phyloP scores from a whole-genome alignment of 768 basidiomycete genomes.

The Termitomyces sp. region DNA sequence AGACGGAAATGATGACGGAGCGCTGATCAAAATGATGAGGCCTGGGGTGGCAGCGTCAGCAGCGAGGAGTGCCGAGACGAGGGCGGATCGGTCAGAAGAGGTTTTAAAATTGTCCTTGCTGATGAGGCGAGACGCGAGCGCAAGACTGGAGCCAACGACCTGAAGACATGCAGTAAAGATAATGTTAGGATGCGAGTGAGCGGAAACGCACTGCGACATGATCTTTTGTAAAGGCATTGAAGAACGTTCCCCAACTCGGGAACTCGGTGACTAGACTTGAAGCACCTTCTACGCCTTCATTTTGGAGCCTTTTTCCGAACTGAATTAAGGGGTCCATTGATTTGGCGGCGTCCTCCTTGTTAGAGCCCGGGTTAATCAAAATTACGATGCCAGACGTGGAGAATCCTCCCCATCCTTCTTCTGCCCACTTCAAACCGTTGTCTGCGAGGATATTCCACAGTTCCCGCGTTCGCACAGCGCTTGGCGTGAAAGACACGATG shows the following conservation, averaged over 20 bases:
- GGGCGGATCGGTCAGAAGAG: slow-evolving; percentile 17
- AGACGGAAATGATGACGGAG: slow-evolving; percentile 29
- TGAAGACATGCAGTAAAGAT: slow-evolving; percentile 12
- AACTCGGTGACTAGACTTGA: slow-evolving; percentile 30
- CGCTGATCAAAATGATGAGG: slow-evolving; percentile 34
- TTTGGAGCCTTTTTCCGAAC: slow-evolving; percentile 24
- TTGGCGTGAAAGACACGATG: slow-evolving; percentile 25
- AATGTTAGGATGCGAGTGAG: background rate
- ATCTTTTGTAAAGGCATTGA: slow-evolving; percentile 15
- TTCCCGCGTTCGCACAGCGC: slow-evolving; percentile 20
- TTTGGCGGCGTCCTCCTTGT: slow-evolving; percentile 25
- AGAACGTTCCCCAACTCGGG: slow-evolving; percentile 35
- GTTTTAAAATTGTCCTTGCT: slow-evolving; percentile 32
- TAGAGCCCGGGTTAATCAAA: slow-evolving; percentile 39
- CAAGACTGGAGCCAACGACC: slow-evolving; percentile 33
- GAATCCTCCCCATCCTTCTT: slow-evolving; percentile 45
- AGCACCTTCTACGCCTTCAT: slow-evolving; percentile 19
- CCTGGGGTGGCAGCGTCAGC: slow-evolving; percentile 30
- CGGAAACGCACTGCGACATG: slow-evolving; percentile 25
- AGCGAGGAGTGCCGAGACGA: slow-evolving; percentile 31
- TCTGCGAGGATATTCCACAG: slow-evolving; percentile 32
- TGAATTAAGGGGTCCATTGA: slow-evolving; percentile 38
- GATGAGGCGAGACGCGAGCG: slow-evolving; percentile 40
- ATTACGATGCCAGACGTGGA: slow-evolving; percentile 29
- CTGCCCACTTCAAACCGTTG: slow-evolving; percentile 34